Evolutionary conservation across 352 stramenopile genomes (phyloP).

Genomic region (Phytophthora sojae): DNA sequence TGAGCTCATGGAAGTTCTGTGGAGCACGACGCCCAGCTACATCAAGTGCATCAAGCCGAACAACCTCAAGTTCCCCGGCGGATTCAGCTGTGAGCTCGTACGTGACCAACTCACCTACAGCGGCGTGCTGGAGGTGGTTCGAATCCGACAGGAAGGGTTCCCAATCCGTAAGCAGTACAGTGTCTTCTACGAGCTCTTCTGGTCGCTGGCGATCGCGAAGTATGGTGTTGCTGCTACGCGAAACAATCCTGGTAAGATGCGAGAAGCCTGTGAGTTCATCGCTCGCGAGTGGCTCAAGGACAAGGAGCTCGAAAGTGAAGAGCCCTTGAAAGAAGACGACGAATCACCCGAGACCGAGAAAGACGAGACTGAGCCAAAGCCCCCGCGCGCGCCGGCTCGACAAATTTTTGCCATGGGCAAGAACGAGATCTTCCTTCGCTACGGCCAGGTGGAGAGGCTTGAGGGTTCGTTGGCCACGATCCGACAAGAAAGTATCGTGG

Average conservation of each 20-base stretch:
- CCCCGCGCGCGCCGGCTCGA: conserved; percentile 12
- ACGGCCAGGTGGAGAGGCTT: conserved; percentile 79
- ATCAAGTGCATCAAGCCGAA: conserved; percentile 97
- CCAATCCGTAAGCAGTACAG: conserved; percentile 85
- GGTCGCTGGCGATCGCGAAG: conserved; percentile 51
- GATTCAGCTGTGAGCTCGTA: conserved; percentile 90
- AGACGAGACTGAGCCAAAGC: conserved; percentile 17
- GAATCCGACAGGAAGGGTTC: conserved; percentile 92
- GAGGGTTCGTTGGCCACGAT: conserved; percentile 56
- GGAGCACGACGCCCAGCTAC: conserved; percentile 92
- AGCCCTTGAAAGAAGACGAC: conserved; percentile 5
- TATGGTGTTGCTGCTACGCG: conserved; percentile 32
- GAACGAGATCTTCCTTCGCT: conserved; percentile 80
- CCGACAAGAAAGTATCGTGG: conserved; percentile 54
- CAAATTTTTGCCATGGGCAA: conserved; percentile 72
- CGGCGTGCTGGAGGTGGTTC: conserved; percentile 93
- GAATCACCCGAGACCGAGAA: conserved; percentile 35
- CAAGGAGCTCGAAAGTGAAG: conserved; percentile 34
- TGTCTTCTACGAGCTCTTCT: conserved; percentile 80
- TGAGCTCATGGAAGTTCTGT: conserved; percentile 87
- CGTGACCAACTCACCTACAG: conserved; percentile 93
- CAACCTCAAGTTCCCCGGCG: conserved; percentile 90
- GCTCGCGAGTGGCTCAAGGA: conserved; percentile 55
- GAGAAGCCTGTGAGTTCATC: conserved; percentile 59
- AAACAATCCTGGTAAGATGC: conserved; percentile 30